Evolutionary conservation across 345 rosid species (phyloP).

Genomic region (Hibiscus mutabilis): DNA sequence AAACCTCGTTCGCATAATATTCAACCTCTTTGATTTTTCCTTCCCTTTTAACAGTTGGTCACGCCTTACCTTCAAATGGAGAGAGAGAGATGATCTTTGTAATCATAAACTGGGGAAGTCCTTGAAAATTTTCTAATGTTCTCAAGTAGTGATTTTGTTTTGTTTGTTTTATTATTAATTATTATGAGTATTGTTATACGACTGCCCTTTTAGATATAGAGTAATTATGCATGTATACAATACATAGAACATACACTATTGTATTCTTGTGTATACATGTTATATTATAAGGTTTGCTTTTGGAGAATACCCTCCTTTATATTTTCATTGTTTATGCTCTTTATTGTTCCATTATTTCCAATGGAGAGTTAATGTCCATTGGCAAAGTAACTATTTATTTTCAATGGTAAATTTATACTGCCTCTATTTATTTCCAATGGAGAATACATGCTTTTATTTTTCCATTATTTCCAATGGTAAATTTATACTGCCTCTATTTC

Average conservation of each 20-base stretch:
- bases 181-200: background rate
- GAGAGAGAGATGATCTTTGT: background rate
- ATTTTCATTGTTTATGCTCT: background rate
- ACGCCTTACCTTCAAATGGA: background rate
- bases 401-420: no score
- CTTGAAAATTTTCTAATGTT: background rate
- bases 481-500: background rate
- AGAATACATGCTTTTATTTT: no score
- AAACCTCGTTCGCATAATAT: no score
- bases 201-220: background rate
- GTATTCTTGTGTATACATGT: background rate
- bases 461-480: background rate
- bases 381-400: no score
- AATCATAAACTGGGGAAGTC: conserved; percentile 5
- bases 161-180: background rate
- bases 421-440: no score
- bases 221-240: background rate
- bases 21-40: background rate
- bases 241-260: background rate
- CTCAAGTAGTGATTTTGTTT: background rate
- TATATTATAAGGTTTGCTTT: background rate
- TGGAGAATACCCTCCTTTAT: background rate
- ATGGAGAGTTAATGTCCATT: no score
- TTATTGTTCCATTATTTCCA: no score
- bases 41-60: background rate